Base-by-base conservation (phyloP, 1,139 yeast species). In the Candida tropicalis region DNA sequence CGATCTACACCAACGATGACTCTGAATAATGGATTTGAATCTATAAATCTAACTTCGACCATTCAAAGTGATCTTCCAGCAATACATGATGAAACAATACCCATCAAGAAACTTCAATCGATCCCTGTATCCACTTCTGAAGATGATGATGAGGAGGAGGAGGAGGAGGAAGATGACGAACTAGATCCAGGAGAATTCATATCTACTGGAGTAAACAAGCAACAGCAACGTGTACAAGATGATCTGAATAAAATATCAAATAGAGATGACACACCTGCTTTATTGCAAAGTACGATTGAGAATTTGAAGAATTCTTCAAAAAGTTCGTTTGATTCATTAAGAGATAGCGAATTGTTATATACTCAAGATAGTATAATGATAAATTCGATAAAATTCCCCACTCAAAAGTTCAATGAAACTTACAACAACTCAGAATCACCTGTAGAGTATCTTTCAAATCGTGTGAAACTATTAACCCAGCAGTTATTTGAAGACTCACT, bases 181-280 rank as follows among this genome's bases (percentile, higher is more conserved):
- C 53, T 56, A 32, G 54, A 57, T 39, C 63, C 63, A 1, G 60
- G 55, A 39, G 62, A 57, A 39, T 59, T 59, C 37, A 45, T 50
- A 38, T 40, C 44, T 3, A 41, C 39, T 17, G 34, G 35, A 15
- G 41, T 32, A 16, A 18, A 7, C 24, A 35, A 24, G 38, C 38
- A 12, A 22, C 28, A 16, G 20, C 35, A 8, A 25, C 32, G 12
- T 20, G 15, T 12, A 22, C 34, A 28, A 9, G n/a, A 20, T 28
- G 9, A 24, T 6, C 25, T 18, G 16, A 11, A 15, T 22, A 12
- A n/a, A 5, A 25, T 25, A 16, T 5, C 13, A 4, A 16, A 15
- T 9, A 9, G 7, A 11, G 38, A 24, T 4, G 29, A 12, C 7
- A 24, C 22, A 10, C 27, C 22, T 16, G 15, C 34, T 11, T 22